A percentile compares a stretch with the other conserved stretches of the same genome.
Evolutionary conservation across 345 rosid species (phyloP).

Genomic region (Camelina neglecta): DNA sequence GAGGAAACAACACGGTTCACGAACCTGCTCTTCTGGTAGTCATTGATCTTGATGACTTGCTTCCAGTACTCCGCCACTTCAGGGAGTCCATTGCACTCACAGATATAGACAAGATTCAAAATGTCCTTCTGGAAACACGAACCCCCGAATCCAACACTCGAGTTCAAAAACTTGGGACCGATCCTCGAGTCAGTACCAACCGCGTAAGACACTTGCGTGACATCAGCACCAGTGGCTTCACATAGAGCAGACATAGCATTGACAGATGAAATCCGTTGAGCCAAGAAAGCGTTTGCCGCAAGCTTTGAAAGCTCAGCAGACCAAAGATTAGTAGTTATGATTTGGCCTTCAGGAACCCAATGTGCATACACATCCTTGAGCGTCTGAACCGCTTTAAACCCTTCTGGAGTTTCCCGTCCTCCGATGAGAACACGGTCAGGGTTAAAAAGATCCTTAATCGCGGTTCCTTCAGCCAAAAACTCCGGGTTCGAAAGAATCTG

Average conservation of each 20-base stretch:
- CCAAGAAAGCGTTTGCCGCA: slow-evolving; percentile 87
- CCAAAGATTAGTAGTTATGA: slow-evolving; percentile 81
- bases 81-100: slow-evolving; percentile 77
- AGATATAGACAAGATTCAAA: slow-evolving; percentile 71
- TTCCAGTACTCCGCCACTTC: slow-evolving; percentile 85
- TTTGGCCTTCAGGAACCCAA: slow-evolving; percentile 78
- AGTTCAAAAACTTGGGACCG: slow-evolving; percentile 76
- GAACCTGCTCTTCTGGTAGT: slow-evolving; percentile 74
- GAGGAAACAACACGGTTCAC: slow-evolving; percentile 79
- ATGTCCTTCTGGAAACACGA: slow-evolving; percentile 91
- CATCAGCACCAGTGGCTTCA: slow-evolving; percentile 86
- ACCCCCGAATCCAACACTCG: slow-evolving; percentile 91
- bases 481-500: slow-evolving; percentile 92
- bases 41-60: slow-evolving; percentile 81
- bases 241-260: slow-evolving; percentile 90
- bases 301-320: slow-evolving; percentile 92
- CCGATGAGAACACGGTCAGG: slow-evolving; percentile 89
- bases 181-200: slow-evolving; percentile 78
- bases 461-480: slow-evolving; percentile 90
- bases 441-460: slow-evolving; percentile 65
- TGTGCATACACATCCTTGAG: slow-evolving; percentile 78
- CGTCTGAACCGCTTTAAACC: slow-evolving; percentile 65
- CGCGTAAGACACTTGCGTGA: slow-evolving; percentile 67
- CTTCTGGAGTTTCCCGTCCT: slow-evolving; percentile 76
- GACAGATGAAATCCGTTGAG: slow-evolving; percentile 83